Base-by-base conservation (phyloP, 2,329 filamentous ascomycete species). In the Aspergillus cejpii region DNA sequence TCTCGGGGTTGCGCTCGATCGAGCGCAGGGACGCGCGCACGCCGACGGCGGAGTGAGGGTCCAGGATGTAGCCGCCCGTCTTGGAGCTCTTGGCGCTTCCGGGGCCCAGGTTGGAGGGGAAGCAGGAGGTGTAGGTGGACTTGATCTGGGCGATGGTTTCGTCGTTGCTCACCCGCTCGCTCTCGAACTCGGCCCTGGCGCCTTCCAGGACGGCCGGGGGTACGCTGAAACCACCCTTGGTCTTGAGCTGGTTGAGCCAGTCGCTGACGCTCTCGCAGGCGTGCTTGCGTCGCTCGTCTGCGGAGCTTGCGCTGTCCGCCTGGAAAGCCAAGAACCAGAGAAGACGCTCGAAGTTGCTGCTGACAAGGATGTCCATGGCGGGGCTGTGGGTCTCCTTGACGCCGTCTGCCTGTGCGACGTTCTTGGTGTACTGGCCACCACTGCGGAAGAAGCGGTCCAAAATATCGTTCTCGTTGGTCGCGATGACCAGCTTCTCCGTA, bases 401-500 rank as follows among this genome's bases (percentile, higher is more conserved):
- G 28, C 86, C 87, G 36, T 81, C 79, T 36, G 72, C 57, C 10
- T 57, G 48, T 6, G 80, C 74, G 6, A 81, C 74, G 59, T 89
- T 78, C 77, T 96, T 97, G 73, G 92, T 87, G 70, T 97, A 97
- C 54, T 78, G 77, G 29, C 91, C 68, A 5, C 56, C 87, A 0
- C 84, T 86, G 71, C 85, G 84, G 86, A 87, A 96, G 77, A 98
- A 98, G 26, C 92, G 81, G 68, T 97, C 80, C 8, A 98, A 79
- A 49, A 97, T 97, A 61, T 97, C 92, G 71, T 98, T 98, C 71
- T 94, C 90, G 67, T 97, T 97, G 41, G 91, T 97, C 0, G 91
- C 88, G 45, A 96, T 84, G 57, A 95, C 81, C 24, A 98, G 80
- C 71, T 91, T 94, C 51, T 92, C 85, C 2, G 84, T 75, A 3